Base-by-base conservation (phyloP, 352 stramenopile species). In the Stephanocyclus meneghinianus region DNA sequence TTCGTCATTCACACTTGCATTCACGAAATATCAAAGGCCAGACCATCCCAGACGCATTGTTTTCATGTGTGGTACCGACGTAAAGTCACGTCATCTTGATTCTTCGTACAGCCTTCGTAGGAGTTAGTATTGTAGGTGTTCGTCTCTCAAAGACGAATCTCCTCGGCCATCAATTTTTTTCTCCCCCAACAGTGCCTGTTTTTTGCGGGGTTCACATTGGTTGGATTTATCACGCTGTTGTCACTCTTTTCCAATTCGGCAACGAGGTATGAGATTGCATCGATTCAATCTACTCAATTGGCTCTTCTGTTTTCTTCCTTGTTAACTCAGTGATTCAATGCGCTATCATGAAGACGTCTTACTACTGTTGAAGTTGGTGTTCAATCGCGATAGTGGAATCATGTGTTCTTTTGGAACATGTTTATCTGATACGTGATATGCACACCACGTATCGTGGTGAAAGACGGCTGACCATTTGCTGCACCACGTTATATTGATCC, bases 241-340 rank as follows among this genome's bases (percentile, higher is more conserved):
- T 56, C 60, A 68, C 60, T 68, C 37, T 68, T 68, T 68, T 48
- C 60, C 42, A 68, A 68, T 68, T 68, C 26, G 60, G 16, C 60
- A 56, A 29, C 21, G 8, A 71, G 63, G 63, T 71, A 71, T 50
- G 63, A 45, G 13, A 42, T 37, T 50, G 13, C 16, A 64, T 47
- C 8, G n/a, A 57, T 55, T 42, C 32, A 42, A 53, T 37, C 8
- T 59, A 44, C 32, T 18, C 10, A 9, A 18, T n/a, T 63, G 11
- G 1, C 2, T 45, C 5, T 45, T 42, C n/a, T 21, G 8, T 63
- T 9, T n/a, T 0, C 26, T 2, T 40, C 5, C 55, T 3, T 16
- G 40, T 0, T 21, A 30, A n/a, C 11, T 9, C 9, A 45, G 55
- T 21, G 21, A 29, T 63, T 26, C 6, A 35, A 60, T 55, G 8